These are phyloP conservation scores for Rhododendron williamsianum DNA, from an alignment of 148 eudicot species.

Conservation along the genomic window DNA sequence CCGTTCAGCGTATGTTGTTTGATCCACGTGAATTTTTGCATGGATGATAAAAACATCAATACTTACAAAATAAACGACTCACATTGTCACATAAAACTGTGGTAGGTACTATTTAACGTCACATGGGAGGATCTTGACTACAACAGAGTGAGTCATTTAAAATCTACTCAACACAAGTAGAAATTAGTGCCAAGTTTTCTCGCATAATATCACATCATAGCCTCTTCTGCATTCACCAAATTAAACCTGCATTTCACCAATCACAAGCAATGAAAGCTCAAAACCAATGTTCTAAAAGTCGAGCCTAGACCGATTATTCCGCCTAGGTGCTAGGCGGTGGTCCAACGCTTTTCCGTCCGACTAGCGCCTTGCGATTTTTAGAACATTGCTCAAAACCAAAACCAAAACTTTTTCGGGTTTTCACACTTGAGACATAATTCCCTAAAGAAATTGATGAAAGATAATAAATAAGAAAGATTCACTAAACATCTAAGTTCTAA, in stretches of 20 bases:
- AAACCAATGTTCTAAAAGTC: neutral
- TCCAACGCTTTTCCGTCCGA: no score
- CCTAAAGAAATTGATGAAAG: constrained; percentile 11
- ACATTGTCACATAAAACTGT: no score
- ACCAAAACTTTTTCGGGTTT: neutral
- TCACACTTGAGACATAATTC: constrained; percentile 19
- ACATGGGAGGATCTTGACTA: neutral
- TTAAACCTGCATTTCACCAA: neutral
- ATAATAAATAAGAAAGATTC: constrained; percentile 21
- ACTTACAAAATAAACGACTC: no score
- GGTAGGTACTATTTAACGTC: no score
- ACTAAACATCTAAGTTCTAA: constrained; percentile 26
- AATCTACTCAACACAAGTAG: no score
- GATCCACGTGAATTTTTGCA: no score
- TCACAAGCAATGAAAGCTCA: neutral
- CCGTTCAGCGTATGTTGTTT: no score
- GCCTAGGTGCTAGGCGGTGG: no score
- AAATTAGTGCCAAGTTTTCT: neutral
- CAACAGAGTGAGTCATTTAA: no score
- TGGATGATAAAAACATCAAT: no score
- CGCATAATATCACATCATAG: neutral
- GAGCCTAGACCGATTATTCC: no score
- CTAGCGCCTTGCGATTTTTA: no score
- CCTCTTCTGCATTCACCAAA: neutral
- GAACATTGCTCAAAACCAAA: neutral